These are phyloP conservation scores for Aegilops sharonensis DNA, from an alignment of 176 grass and related monocot species.

Conservation along the genomic window DNA sequence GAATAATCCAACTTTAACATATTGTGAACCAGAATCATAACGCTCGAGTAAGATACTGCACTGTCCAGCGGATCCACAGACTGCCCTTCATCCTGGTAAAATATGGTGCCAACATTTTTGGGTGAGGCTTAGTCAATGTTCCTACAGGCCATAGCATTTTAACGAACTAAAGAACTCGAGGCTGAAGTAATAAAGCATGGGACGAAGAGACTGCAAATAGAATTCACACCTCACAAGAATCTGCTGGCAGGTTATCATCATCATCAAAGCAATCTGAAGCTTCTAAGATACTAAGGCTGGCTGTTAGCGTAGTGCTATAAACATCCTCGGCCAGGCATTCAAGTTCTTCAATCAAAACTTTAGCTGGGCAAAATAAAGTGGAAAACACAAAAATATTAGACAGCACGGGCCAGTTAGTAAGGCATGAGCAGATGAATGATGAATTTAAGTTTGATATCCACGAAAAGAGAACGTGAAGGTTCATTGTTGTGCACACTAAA, in stretches of 20 bases:
- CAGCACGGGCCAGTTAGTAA: background rate
- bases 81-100: slow-evolving; percentile 31
- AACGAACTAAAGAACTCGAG: background rate
- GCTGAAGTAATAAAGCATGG: background rate
- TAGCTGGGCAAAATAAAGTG: slow-evolving; percentile 26
- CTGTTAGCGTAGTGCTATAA: slow-evolving; percentile 21
- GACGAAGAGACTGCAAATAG: background rate
- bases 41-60: slow-evolving; percentile 15
- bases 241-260: background rate
- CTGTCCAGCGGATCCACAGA: slow-evolving; percentile 30
- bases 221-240: slow-evolving; percentile 21
- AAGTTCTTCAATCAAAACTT: slow-evolving; percentile 46
- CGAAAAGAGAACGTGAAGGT: background rate
- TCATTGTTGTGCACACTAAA: background rate
- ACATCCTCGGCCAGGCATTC: slow-evolving; percentile 35
- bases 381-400: background rate
- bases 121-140: background rate
- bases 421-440: background rate
- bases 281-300: slow-evolving; percentile 19
- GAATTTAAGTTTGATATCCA: background rate
- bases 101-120: background rate
- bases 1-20: slow-evolving; percentile 58
- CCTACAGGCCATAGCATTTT: background rate
- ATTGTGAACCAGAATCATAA: slow-evolving; percentile 33
- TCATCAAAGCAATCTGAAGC: background rate